A percentile compares a stretch with the other conserved stretches of the same genome.
Evolutionary conservation across 2,329 filamentous ascomycete genomes (phyloP).

Genomic region (Colletotrichum salicis): DNA sequence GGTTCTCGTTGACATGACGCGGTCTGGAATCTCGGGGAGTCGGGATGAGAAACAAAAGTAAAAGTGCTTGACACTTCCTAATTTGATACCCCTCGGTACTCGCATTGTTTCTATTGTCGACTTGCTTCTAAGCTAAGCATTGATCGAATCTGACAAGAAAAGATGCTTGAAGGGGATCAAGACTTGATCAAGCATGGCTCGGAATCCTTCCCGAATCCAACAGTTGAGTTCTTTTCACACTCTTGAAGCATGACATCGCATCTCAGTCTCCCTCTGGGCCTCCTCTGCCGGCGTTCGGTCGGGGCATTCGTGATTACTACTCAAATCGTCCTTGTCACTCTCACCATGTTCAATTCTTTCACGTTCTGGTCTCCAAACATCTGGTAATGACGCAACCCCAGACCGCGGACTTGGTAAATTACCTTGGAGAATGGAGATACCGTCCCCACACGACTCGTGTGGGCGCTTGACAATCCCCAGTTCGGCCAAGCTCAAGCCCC

Average conservation of each 20-base stretch:
- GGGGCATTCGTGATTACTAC: neutral
- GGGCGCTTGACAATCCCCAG: slow-evolving; percentile 18
- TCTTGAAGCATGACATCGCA: neutral
- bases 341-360: neutral
- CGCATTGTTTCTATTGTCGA: neutral
- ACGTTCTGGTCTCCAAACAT: neutral
- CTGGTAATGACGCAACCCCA: slow-evolving; percentile 1
- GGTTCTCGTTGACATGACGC: neutral
- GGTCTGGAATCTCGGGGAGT: neutral
- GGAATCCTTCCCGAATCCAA: neutral
- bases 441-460: slow-evolving; percentile 4
- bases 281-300: neutral
- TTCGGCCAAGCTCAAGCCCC: neutral
- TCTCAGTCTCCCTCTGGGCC: neutral
- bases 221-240: neutral
- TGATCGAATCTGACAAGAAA: neutral
- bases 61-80: slow-evolving; percentile 12
- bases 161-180: slow-evolving; percentile 1
- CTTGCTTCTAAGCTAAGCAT: neutral
- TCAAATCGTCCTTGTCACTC: neutral
- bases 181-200: neutral
- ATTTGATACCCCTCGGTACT: neutral
- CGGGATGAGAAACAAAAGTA: too few species aligned
- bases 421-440: neutral
- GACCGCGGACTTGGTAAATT: neutral